A percentile compares a stretch with the other conserved stretches of the same genome.
Evolutionary conservation across 1,284 basidiomycete genomes (phyloP).

Genomic region (Ustilago trichophora): DNA sequence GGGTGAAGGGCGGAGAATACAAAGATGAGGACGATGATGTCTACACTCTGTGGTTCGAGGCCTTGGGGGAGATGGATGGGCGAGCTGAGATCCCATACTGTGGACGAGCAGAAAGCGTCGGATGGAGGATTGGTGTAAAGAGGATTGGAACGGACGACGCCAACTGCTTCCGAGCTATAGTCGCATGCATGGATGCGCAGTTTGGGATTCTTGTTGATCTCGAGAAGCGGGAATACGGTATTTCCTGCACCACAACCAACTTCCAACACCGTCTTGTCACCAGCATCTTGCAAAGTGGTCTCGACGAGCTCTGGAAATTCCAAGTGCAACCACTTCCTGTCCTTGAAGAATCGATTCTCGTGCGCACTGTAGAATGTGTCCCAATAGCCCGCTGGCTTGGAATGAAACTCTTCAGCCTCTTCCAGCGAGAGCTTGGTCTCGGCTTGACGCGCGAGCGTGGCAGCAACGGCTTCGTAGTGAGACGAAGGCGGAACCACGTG

Average conservation of each 20-base stretch:
- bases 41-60: constrained; percentile 72
- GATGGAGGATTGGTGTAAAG: constrained; percentile 26
- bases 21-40: constrained; percentile 92
- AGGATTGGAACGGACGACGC: constrained; percentile 76
- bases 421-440: constrained; percentile 46
- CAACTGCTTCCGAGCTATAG: constrained; percentile 87
- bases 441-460: constrained; percentile 46
- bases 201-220: constrained; percentile 81
- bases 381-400: constrained; percentile 55
- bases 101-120: constrained; percentile 73
- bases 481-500: constrained; percentile 57
- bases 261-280: constrained; percentile 52
- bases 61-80: constrained; percentile 34
- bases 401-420: constrained; percentile 54
- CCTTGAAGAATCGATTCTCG: constrained; percentile 65
- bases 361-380: constrained; percentile 60
- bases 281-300: constrained; percentile 41
- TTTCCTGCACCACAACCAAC: constrained; percentile 75
- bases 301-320: constrained; percentile 64
- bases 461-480: constrained; percentile 43
- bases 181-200: constrained; percentile 84
- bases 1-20: constrained; percentile 94
- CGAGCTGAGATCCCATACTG: constrained; percentile 87
- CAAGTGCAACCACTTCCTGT: constrained; percentile 61
- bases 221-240: constrained; percentile 87